Evolutionary conservation across 805 yeast genomes (phyloP), one percentile per base, ranked within the genome.

Genomic region (Metschnikowia hibisci): DNA sequence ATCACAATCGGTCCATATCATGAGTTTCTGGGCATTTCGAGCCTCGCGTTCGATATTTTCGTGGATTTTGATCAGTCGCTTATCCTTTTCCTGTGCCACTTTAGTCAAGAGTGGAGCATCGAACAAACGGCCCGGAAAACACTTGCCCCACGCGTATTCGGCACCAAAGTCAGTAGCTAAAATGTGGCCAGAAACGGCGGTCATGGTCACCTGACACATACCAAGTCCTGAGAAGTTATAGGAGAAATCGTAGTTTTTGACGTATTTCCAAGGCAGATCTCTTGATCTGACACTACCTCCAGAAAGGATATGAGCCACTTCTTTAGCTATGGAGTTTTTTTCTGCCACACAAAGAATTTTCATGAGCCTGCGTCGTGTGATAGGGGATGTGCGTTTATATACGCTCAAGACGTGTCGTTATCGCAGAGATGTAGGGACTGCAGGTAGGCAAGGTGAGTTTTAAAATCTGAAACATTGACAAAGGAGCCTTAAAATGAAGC

Each of bases 1-100:
- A 22, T 57, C 62, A 27, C 99, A 93, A 73, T 93, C 99, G 0
- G 99, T 93, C 98, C 99, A 93, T 6, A 93, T 87, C 86, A 88
- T 87, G 42, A 93, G 64, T 31, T 67, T 67, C 41, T 80, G 77
- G 4, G 87, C 77, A 14, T 56, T 56, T 32, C 81, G 61, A 4
- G 89, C 85, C 57, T 88, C 88, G 4, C 62, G 62, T 25, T 74
- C 61, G 38, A 93, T 87, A 57, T 91, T 93, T 9, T 69, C 63
- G 3, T 82, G 82, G 16, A 88, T 74, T 16, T 38, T 34, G 43
- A 46, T 41, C 16, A 44, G 32, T n/a, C 57, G 49, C 13, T 46
- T 44, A 26, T 66, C 67, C 36, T 71, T 73, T 32, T 67, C 61
- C 10, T 71, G 68, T 26, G 69, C 58, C 2, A 62, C 57, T 10